phyloP scores from a whole-genome alignment of 371 early-diverging fungal species.

The Mortierella sp. region DNA sequence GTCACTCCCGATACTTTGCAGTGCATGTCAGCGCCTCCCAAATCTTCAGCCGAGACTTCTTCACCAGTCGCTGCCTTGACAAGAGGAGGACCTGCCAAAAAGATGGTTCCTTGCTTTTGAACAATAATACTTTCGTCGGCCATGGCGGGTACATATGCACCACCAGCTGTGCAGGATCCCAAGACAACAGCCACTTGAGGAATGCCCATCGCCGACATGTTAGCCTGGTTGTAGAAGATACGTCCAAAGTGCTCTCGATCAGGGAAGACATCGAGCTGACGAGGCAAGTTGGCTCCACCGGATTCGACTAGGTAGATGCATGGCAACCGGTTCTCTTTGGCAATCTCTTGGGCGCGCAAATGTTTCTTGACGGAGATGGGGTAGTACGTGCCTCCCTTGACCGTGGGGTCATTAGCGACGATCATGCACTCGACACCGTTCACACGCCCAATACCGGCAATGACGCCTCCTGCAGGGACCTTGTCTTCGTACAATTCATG shows the following conservation, averaged over 20 bases:
- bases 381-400: slow-evolving; percentile 98
- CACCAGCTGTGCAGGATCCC: slow-evolving; percentile 99
- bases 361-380: slow-evolving; percentile 98
- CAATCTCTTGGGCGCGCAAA: slow-evolving; percentile 97
- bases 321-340: slow-evolving; percentile 92
- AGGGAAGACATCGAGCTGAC: slow-evolving; percentile 97
- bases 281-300: slow-evolving; percentile 97
- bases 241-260: slow-evolving; percentile 98
- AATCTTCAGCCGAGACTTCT: slow-evolving; percentile 92
- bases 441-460: slow-evolving; percentile 97
- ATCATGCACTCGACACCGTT: slow-evolving; percentile 96
- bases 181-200: slow-evolving; percentile 97
- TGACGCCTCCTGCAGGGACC: slow-evolving; percentile 93
- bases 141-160: slow-evolving; percentile 99
- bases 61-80: slow-evolving; percentile 99
- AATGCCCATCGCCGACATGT: slow-evolving; percentile 89
- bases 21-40: slow-evolving; percentile 98
- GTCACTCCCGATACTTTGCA: slow-evolving; percentile 95
- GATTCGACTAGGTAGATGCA: slow-evolving; percentile 97
- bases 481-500: slow-evolving; percentile 89
- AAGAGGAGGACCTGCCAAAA: slow-evolving; percentile 96
- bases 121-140: slow-evolving; percentile 98
- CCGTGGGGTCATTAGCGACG: slow-evolving; percentile 95
- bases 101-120: slow-evolving; percentile 95
- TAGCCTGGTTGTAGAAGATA: slow-evolving; percentile 97